Evolutionary conservation across 345 rosid genomes (phyloP), one percentile per base, ranked within the genome.

Genomic region (Salix exigua): DNA sequence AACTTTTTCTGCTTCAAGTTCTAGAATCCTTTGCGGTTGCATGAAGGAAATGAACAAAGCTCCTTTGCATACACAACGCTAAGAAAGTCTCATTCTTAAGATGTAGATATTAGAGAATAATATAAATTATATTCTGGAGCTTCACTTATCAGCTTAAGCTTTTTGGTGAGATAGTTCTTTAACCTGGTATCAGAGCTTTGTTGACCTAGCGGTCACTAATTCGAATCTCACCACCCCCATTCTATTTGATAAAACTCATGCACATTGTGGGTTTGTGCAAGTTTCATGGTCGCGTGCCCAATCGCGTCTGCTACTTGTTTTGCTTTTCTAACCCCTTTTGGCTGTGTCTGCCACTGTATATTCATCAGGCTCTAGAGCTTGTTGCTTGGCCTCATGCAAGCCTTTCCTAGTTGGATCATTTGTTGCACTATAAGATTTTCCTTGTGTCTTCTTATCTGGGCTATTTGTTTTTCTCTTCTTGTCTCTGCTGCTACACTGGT

Each of bases 311-410:
- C 85, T 74, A 70, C 67, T n/a, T 80, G 81, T 30, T 68, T 83
- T 7, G 84, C 89, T 77, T 83, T 89, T 33, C 81, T 82, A 1
- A 79, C 85, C 6, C 86, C 88, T 21, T 75, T 80, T 84, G 7
- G 77, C 87, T 55, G 75, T 87, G 2, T 91, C 88, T 17, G 81
- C 72, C 71, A 48, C 55, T 77, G 35, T 19, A 8, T 69, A 79
- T 66, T 85, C 77, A 46, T 73, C 86, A 3, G 37, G 37, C 37
- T 63, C 82, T 11, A 75, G 30, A 2, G 80, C 55, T 55, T 80
- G 76, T 53, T 76, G 84, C 31, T 81, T 78, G 23, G 80, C 82
- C 40, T 75, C 80, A 17, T 75, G 10, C 78, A 68, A 11, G 46
- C 73, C 42, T 55, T 79, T 64, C 42, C 75, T 75, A 1, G 1